Evolutionary conservation across 2,329 filamentous ascomycete species (phyloP).

Genomic region (Alternaria infectoria): DNA sequence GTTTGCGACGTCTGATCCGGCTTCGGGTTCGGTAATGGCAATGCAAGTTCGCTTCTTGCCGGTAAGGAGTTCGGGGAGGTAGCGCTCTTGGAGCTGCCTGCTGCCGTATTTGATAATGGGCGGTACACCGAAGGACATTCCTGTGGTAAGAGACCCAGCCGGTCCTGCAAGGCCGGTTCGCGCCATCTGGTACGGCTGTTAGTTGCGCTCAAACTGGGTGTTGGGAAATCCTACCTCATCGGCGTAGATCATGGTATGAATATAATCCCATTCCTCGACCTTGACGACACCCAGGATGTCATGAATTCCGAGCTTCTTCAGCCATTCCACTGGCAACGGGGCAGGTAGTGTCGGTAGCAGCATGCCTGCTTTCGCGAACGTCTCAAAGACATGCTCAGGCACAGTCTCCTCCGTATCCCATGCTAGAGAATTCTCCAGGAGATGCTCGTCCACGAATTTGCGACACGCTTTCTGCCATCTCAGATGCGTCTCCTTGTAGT

Average conservation of each 20-base stretch:
- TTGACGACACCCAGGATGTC: conserved; percentile 70
- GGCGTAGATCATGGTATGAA: conserved; percentile 72
- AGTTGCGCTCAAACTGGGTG: not conserved
- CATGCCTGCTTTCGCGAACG: conserved; percentile 71
- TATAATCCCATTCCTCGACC: conserved; percentile 76
- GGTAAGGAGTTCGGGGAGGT: conserved; percentile 73
- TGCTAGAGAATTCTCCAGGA: conserved; percentile 68
- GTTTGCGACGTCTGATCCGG: conserved; percentile 75
- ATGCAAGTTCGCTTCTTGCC: conserved; percentile 74
- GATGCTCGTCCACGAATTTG: conserved; percentile 68
- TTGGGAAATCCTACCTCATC: conserved; percentile 61
- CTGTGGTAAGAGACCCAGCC: conserved; percentile 68
- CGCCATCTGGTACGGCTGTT: conserved; percentile 56
- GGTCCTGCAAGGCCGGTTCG: conserved; percentile 71
- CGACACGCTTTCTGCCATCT: conserved; percentile 72
- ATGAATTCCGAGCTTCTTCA: conserved; percentile 69
- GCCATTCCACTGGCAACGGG: conserved; percentile 71
- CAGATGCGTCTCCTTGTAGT: conserved; percentile 70
- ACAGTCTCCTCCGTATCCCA: conserved; percentile 72
- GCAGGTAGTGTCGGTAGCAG: conserved; percentile 73
- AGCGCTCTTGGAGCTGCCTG: conserved; percentile 66
- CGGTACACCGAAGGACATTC: conserved; percentile 75
- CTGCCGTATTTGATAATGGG: conserved; percentile 73
- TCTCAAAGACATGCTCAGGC: conserved; percentile 67
- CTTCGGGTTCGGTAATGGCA: conserved; percentile 78